phyloP scores from a whole-genome alignment of 352 stramenopile species.

The Pythium apleroticum region DNA sequence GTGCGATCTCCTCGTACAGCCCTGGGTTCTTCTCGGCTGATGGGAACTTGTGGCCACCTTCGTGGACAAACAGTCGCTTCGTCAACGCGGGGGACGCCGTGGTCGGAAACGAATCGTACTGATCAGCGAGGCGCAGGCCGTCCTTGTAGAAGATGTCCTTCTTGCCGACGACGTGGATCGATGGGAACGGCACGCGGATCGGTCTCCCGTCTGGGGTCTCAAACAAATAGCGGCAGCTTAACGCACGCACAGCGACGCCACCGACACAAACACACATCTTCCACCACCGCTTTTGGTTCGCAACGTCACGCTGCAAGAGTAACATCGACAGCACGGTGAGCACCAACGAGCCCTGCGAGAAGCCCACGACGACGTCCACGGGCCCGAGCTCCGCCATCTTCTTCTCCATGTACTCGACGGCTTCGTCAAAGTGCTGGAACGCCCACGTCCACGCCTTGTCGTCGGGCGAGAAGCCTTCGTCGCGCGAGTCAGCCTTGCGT shows the following conservation, averaged over 20 bases:
- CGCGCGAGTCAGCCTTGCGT: slow-evolving; percentile 20
- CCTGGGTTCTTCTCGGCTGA: slow-evolving; percentile 18
- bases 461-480: slow-evolving; percentile 24
- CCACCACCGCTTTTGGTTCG: slow-evolving; percentile 38
- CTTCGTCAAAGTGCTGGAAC: slow-evolving; percentile 45
- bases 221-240: slow-evolving; percentile 36
- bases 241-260: slow-evolving; percentile 30
- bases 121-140: slow-evolving; percentile 36
- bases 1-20: slow-evolving; percentile 34
- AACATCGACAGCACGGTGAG: slow-evolving; percentile 49
- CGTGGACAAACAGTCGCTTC: slow-evolving; percentile 28
- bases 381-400: slow-evolving; percentile 44
- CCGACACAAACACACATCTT: slow-evolving; percentile 52
- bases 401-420: slow-evolving; percentile 46
- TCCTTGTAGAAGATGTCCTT: slow-evolving; percentile 45
- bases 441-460: slow-evolving; percentile 45
- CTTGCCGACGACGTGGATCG: slow-evolving; percentile 66
- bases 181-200: slow-evolving; percentile 46
- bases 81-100: slow-evolving; percentile 4
- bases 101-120: slow-evolving; percentile 23
- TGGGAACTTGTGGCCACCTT: slow-evolving; percentile 36
- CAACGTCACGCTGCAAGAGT: slow-evolving; percentile 24
- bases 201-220: slow-evolving; percentile 33
- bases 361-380: slow-evolving; percentile 64
- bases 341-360: slow-evolving; percentile 65